Base-by-base conservation (phyloP, 2,329 filamentous ascomycete genomes). In the Pseudogymnoascus pannorum region DNA sequence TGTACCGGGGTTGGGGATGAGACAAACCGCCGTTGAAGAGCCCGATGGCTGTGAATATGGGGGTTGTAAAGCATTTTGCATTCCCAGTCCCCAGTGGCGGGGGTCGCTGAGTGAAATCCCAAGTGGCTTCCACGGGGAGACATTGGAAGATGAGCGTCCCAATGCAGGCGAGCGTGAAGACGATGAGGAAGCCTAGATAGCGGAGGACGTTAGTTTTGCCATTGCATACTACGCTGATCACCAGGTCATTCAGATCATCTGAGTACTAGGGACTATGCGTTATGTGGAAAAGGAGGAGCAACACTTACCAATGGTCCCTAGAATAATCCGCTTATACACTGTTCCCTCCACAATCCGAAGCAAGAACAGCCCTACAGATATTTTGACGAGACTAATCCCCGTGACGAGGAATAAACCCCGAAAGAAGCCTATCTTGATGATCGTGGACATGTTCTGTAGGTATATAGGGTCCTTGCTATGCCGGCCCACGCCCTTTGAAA, bases 91-190 rank as follows among this genome's bases (percentile, higher is more conserved):
- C 44, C 5, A 51, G 16, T 29, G 44, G 44, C 16, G 44, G 44
- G 18, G 72, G 69, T n/a, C 70, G 69, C 1, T 75, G 61, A 1
- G 64, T 63, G 7, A 68, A 64, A 61, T 79, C 71, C 79, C 79
- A 82, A 0, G 72, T 71, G 7, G 78, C 78, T 11, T 67, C 58
- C 5, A 81, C 70, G 0, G 79, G 78, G 18, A 74, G 60, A 63
- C 80, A 82, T 60, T 77, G 73, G 65, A 80, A 79, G 14, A 80
- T 73, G 42, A 81, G 67, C 2, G 78, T 79, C n/a, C 74, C 70
- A 3, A 72, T 68, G 65, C 77, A 79, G 8, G 73, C 71, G 4
- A 79, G 60, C 1, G 74, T 75, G 57, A 80, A 75, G 9, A 72
- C 63, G 3, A 75, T 62, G 29, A 81, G 69, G 64, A 81, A 79